These are phyloP conservation scores for Ploettnerulaceae sp. DNA, from an alignment of 2,329 filamentous ascomycete genomes.

Conservation along the genomic window DNA sequence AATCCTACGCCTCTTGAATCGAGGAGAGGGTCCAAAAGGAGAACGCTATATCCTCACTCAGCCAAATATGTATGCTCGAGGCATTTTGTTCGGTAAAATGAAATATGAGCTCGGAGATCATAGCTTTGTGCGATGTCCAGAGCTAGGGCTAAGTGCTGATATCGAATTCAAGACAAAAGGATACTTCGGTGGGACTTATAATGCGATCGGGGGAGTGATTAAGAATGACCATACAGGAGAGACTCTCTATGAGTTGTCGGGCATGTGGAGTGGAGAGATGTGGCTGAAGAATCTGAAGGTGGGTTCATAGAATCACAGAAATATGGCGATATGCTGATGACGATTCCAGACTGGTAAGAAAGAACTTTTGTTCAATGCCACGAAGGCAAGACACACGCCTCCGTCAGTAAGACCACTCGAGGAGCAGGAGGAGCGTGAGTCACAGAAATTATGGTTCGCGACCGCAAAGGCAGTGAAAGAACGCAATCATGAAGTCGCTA, in stretches of 20 bases:
- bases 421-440: constrained; percentile 88
- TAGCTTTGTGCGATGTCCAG: constrained; percentile 86
- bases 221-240: constrained; percentile 85
- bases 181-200: constrained; percentile 94
- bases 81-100: constrained; percentile 98
- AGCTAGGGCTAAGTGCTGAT: constrained; percentile 80
- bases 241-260: constrained; percentile 83
- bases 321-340: constrained; percentile 10
- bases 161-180: constrained; percentile 99
- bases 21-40: constrained; percentile 60
- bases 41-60: constrained; percentile 94
- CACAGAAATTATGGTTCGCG: constrained; percentile 78
- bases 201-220: constrained; percentile 88
- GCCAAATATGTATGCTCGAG: constrained; percentile 97
- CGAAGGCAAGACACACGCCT: constrained; percentile 67
- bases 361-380: constrained; percentile 84
- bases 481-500: constrained; percentile 82
- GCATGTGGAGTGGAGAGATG: constrained; percentile 95
- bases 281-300: constrained; percentile 77
- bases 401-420: constrained; percentile 71
- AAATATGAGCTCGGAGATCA: constrained; percentile 98
- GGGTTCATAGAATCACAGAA: constrained; percentile 30
- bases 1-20: constrained; percentile 75
- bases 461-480: constrained; percentile 79
- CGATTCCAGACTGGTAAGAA: constrained; percentile 74